Percentiles rank a stretch among this genome's conserved stretches.
Conservation (phyloP, 345 rosid genomes). For the Citrus glauca region DNA sequence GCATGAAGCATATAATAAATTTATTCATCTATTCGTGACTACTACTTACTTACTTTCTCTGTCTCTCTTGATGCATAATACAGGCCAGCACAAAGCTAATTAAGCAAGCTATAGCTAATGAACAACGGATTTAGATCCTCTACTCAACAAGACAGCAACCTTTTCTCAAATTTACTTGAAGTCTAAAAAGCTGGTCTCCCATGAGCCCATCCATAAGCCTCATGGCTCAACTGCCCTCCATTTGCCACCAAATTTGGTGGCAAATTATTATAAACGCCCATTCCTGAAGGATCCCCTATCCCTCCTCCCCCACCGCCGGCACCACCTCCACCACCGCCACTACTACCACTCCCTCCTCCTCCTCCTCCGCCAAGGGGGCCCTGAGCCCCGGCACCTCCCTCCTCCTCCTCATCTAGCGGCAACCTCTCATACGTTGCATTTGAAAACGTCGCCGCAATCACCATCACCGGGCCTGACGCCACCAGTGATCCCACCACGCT, state of each 20-base stretch:
- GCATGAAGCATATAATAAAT: not conserved
- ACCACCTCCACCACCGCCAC: slow-evolving; percentile 19
- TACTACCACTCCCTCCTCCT: slow-evolving; percentile 24
- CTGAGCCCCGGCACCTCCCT: slow-evolving; percentile 26
- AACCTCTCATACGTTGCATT: slow-evolving; percentile 60
- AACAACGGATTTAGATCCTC: too few species aligned
- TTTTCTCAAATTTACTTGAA: not conserved
- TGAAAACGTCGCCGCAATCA: slow-evolving; percentile 55
- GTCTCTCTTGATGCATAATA: not conserved
- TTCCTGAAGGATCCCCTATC: not conserved
- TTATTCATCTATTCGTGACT: slow-evolving; percentile 2
- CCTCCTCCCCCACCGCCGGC: not conserved
- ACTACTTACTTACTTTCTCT: not conserved
- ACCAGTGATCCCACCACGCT: slow-evolving; percentile 52
- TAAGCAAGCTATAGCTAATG: not conserved
- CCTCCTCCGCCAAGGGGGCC: slow-evolving; percentile 48
- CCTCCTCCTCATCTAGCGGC: slow-evolving; percentile 56
- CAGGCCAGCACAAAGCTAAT: not conserved
- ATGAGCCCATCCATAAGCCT: slow-evolving; percentile 51
- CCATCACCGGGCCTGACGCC: slow-evolving; percentile 59
- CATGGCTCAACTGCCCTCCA: slow-evolving; percentile 52
- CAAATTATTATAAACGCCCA: not conserved
- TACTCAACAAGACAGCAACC: too few species aligned
- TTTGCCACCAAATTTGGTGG: slow-evolving; percentile 69
- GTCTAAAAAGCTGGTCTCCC: slow-evolving; percentile 40